Base-by-base conservation (phyloP, 257 asterid genomes). In the Rubia yunnanensis region DNA sequence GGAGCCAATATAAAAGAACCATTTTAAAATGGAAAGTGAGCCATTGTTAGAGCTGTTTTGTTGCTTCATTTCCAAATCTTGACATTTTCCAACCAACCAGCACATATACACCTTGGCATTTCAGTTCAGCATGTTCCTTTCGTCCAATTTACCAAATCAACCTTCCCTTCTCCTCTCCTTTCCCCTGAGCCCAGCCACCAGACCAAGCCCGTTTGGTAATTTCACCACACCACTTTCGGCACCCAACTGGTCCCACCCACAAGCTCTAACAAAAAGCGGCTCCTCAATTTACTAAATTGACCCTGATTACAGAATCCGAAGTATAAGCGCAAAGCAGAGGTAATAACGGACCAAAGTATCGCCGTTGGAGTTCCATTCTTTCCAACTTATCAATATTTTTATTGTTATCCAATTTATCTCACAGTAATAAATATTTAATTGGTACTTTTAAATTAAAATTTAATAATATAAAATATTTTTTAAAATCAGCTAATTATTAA, bases 251-350 rank as follows among this genome's bases (percentile, higher is more conserved):
- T 44, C 52, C 52, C 22, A 44, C 52, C 48, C 72, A 62, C 92
- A 83, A 87, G 86, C 78, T 83, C 65, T 72, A 2, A 55, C 77
- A 60, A 68, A 72, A 79, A 84, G 88, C 85, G 94, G 87, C 94
- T 81, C 0, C 0, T 1, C 1, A 54, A 60, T 66, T 81, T 60
- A 80, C 90, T 5, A 55, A 70, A 70, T 18, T 60, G 54, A 80
- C 96, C 88, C 69, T 9, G 0, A 4, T 6, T 59, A 80, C 78
- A 80, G 89, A 77, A 66, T 50, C 57, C 57, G n/a, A 48, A 18
- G 54, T 7, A 3, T 8, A 35, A 35, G 9, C 39, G 4, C 39
- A 35, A 35, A 35, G 39, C 9, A 35, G 39, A n/a, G n/a, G n/a
- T n/a, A n/a, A n/a, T n/a, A n/a, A n/a, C n/a, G n/a, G n/a, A n/a